Evolutionary conservation across 331 rosid genomes (phyloP), one percentile per base, ranked within the genome.

Genomic region (Pyrus hybrid): DNA sequence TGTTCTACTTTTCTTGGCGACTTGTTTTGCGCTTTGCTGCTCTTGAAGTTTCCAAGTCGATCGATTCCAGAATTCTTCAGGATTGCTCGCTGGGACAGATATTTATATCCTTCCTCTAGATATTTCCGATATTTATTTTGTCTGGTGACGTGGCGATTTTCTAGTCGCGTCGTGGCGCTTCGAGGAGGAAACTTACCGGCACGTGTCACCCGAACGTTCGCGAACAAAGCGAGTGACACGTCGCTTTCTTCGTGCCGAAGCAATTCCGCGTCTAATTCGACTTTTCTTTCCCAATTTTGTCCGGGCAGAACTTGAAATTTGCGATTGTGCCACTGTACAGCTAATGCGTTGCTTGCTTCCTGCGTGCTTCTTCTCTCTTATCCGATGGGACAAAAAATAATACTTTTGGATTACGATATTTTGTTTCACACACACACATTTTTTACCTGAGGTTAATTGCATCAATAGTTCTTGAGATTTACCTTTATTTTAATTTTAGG

Each of bases 101-200:
- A 88, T 92, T 90, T 94, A 94, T 94, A 90, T 76, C 87, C 87
- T 89, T 86, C 90, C 26, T 91, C 92, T 74, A 80, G 97, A 92
- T 84, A 83, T 84, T 90, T 92, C 91, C 76, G 75, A 18, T 71
- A 4, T 11, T 13, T 16, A 4, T 1, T 29, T 5, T 60, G 23
- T 78, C 6, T 2, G 14, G 9, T 78, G 89, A 90, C 95, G 97
- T 86, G 94, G 90, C 89, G 14, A 1, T 33, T 75, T 43, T 77
- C 64, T 73, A 78, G 91, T 74, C 83, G 85, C 63, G 67, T 74
- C 67, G 56, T 71, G 67, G 63, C 76, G 81, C 67, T 74, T 75
- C 83, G 43, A 37, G 12, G 43, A 37, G 43, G 43, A 37, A 37
- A 37, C 43, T 37, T 2, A 37, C 12, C 43, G 43, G 43, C 43